Conservation (phyloP, 2,329 filamentous ascomycete species). For the Aspergillus calidoustus region DNA sequence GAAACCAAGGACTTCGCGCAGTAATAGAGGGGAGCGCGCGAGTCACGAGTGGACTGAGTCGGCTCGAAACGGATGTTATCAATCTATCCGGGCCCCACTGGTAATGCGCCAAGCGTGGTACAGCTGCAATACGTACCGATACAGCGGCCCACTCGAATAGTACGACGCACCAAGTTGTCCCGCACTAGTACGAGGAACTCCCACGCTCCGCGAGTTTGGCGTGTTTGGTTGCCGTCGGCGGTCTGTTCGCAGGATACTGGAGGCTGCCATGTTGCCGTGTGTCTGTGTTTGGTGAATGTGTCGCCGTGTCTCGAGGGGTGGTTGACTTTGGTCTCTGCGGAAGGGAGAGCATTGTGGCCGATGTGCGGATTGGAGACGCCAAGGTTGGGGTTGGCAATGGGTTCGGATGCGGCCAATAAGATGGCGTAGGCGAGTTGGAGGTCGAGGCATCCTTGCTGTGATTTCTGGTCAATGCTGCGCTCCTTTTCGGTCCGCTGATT, state of each 20-base stretch:
- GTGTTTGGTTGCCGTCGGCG: background rate
- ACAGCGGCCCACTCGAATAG: background rate
- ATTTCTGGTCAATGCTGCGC: too few relatives aligned
- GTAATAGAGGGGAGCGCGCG: background rate
- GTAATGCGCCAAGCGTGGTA: conserved; percentile 1
- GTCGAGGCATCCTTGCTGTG: background rate
- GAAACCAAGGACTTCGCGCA: background rate
- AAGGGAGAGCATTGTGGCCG: background rate
- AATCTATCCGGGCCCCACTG: conserved; percentile 12
- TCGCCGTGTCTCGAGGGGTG: background rate
- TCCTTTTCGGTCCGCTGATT: background rate
- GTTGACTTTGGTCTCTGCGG: background rate
- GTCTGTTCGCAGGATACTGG: background rate
- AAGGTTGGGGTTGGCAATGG: background rate
- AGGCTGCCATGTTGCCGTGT: background rate
- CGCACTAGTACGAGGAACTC: background rate
- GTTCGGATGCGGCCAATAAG: background rate
- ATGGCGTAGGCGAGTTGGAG: background rate
- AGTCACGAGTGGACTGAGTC: conserved; percentile 14
- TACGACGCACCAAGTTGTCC: background rate
- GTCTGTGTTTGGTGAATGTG: background rate
- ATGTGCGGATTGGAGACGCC: background rate
- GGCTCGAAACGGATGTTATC: conserved; percentile 15
- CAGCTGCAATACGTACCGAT: background rate
- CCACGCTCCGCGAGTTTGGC: background rate